Conservation (phyloP, 129 eudicot genomes). For the Kitagawia praeruptora region DNA sequence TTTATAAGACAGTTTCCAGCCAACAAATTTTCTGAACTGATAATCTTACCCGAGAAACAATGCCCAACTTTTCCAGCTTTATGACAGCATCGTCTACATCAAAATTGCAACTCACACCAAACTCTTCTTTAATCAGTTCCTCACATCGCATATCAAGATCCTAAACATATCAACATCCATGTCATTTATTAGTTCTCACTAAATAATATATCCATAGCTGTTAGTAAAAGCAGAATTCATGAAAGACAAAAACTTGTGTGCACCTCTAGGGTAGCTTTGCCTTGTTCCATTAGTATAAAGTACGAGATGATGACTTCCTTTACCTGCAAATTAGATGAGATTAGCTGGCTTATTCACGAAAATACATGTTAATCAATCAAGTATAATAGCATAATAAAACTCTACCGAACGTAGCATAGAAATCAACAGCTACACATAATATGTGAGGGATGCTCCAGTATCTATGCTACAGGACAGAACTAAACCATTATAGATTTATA, state of each 20-base stretch:
- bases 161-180: constrained; percentile 26
- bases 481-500: neutral
- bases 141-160: constrained; percentile 87
- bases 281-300: constrained; percentile 91
- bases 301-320: constrained; percentile 81
- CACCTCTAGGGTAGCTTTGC: constrained; percentile 83
- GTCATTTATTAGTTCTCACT: neutral
- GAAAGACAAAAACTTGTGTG: constrained; percentile 1
- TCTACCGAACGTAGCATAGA: neutral
- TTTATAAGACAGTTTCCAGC: neutral
- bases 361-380: neutral
- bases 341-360: neutral
- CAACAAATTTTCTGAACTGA: neutral
- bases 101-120: constrained; percentile 75
- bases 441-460: neutral
- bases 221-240: neutral
- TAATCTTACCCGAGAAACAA: constrained; percentile 77
- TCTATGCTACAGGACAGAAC: neutral
- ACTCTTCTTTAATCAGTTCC: constrained; percentile 77
- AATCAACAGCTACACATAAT: neutral
- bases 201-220: neutral
- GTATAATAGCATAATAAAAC: neutral
- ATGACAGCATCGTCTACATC: constrained; percentile 95
- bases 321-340: constrained; percentile 40
- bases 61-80: constrained; percentile 83